Percentiles rank a stretch among this genome's conserved stretches.
These are phyloP conservation scores for Cystofilobasidium bisporidii DNA, from an alignment of 768 basidiomycete species.

Conservation along the genomic window DNA sequence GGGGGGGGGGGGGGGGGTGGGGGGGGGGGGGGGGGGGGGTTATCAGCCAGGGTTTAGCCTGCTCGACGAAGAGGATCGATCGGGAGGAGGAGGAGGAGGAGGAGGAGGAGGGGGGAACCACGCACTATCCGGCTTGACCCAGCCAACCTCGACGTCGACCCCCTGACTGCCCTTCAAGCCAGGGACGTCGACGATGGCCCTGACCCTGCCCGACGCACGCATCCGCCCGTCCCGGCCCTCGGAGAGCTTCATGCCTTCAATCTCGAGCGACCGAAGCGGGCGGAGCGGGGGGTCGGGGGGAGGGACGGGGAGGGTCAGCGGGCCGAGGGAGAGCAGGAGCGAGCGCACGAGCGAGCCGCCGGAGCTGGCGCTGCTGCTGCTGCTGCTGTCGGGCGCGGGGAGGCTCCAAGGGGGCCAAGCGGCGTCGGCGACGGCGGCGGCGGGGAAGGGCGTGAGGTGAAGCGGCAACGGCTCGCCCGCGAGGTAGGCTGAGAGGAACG, in stretches of 20 bases:
- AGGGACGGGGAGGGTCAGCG: background rate
- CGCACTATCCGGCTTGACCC: background rate
- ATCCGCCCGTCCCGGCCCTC: background rate
- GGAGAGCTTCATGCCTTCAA: background rate
- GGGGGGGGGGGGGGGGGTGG: too few relatives aligned
- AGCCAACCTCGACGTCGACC: background rate
- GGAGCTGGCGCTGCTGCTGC: too few relatives aligned
- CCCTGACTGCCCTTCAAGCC: background rate
- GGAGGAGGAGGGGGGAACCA: too few relatives aligned
- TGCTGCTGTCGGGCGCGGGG: too few relatives aligned
- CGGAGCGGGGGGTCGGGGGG: background rate
- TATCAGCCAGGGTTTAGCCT: background rate
- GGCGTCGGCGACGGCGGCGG: background rate
- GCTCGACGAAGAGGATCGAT: background rate
- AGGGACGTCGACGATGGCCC: background rate
- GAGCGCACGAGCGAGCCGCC: background rate
- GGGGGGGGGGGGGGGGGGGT: too few relatives aligned
- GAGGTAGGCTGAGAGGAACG: background rate
- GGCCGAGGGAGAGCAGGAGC: background rate
- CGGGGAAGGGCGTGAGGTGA: background rate
- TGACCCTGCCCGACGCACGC: background rate
- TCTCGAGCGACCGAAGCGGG: background rate
- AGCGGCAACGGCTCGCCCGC: background rate
- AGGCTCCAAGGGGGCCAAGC: background rate
- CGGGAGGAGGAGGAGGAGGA: background rate